A percentile compares a stretch with the other conserved stretches of the same genome.
Evolutionary conservation across 495 filamentous ascomycete species (phyloP).

Genomic region (Aspergillus bertholletiae): DNA sequence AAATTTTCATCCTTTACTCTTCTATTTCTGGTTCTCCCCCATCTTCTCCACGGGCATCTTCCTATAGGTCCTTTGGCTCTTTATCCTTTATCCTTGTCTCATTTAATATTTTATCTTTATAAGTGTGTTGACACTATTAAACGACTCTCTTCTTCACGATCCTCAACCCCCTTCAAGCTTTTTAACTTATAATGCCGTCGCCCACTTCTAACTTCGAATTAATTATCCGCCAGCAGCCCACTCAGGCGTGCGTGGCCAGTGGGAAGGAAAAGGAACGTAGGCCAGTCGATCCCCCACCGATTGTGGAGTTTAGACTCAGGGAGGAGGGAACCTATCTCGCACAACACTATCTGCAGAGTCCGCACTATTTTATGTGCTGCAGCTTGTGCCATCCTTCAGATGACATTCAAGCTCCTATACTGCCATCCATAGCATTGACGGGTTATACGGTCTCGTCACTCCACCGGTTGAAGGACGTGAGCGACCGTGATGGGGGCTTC

Average conservation of each 20-base stretch:
- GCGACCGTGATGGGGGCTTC: conserved; percentile 88
- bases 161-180: no score
- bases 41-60: no score
- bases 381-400: conserved; percentile 63
- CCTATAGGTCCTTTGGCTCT: no score
- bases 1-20: no score
- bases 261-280: conserved; percentile 85
- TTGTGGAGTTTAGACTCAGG: conserved; percentile 76
- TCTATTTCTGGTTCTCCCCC: no score
- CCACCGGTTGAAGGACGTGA: conserved; percentile 85
- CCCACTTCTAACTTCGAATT: no score
- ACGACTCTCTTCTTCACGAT: no score
- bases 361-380: conserved; percentile 79
- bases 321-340: conserved; percentile 63
- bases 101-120: no score
- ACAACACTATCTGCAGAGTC: conserved; percentile 72
- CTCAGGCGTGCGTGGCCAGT: conserved; percentile 62
- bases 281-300: conserved; percentile 91
- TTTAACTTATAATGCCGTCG: no score
- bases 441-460: conserved; percentile 88
- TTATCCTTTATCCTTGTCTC: no score
- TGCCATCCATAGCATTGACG: conserved; percentile 57
- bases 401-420: conserved; percentile 50
- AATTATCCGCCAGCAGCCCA: conserved; percentile 63
- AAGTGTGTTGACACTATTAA: no score